Base-by-base conservation (phyloP, 2,329 filamentous ascomycete genomes). In the Aaosphaeria arxii region DNA sequence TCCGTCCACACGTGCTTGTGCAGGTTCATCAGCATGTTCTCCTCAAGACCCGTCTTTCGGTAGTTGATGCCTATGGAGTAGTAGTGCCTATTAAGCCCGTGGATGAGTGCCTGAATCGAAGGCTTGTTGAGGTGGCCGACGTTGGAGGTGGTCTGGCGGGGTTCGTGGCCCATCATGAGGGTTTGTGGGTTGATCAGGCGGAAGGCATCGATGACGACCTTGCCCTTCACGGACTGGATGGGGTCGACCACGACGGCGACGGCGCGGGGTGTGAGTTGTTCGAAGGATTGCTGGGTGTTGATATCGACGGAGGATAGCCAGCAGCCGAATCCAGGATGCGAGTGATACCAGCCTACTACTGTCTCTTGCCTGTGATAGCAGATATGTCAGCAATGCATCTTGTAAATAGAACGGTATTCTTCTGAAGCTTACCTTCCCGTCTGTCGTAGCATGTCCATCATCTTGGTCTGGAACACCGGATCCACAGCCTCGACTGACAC, bases 1-100 rank as follows among this genome's bases (percentile, higher is more conserved):
- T 99, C 94, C 1, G 95, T 99, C 94, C 94, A 99, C 40, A 96
- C 91, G 61, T 97, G 94, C 80, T 99, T 99, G 82, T 99, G 94
- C 57, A 99, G 78, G 71, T 99, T 99, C 95, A 99, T 99, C 64
- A 99, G 75, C 94, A 99, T 99, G 74, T 96, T 97, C 79, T 99
- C 95, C 72, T 99, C 94, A 44, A 99, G 79, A 1, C 90, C 92
- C 0, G 92, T 96, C 79, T 99, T 99, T 68, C 92, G 83, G 75
- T 99, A 99, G 75, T 96, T 91, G 77, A 99, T 97, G 51, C 84
- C 92, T 68, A 99, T 99, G 62, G 90, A 96, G 81, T 99, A 99
- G 81, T 99, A 99, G 78, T 99, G 94, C 65, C 94, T 83, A 78
- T 99, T 99, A 40, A 99, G 82, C 49, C 94, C 94, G 73, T 99